Evolutionary conservation across 1,139 yeast genomes (phyloP).

Genomic region (Taiozyma sp.): DNA sequence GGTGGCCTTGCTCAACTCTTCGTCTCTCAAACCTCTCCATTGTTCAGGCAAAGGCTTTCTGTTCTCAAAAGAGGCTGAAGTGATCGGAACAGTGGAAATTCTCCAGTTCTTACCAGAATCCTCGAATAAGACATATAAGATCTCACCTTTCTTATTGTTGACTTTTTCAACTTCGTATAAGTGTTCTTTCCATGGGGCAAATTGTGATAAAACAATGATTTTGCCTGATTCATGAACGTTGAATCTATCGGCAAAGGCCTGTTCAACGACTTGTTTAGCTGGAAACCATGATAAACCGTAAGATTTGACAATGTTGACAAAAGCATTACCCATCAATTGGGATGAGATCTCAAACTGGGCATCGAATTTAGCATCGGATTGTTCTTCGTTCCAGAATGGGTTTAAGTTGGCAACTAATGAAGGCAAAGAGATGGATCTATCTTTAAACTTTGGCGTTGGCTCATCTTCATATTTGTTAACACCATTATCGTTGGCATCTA

Average conservation of each 20-base stretch:
- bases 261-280: conserved; percentile 70
- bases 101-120: conserved; percentile 78
- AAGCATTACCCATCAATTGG: conserved; percentile 76
- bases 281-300: conserved; percentile 90
- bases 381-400: conserved; percentile 73
- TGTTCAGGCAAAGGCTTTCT: conserved; percentile 83
- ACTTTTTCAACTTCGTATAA: conserved; percentile 69
- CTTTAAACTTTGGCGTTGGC: conserved; percentile 43
- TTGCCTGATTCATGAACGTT: conserved; percentile 60
- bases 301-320: conserved; percentile 58
- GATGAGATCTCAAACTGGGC: conserved; percentile 65
- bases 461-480: conserved; percentile 62
- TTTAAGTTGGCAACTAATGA: conserved; percentile 71
- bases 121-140: conserved; percentile 73
- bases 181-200: conserved; percentile 96
- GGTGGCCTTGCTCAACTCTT: conserved; percentile 59
- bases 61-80: conserved; percentile 71
- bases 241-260: conserved; percentile 55
- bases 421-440: conserved; percentile 68
- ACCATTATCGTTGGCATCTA: conserved; percentile 97
- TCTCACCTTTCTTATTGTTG: conserved; percentile 44
- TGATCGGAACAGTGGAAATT: conserved; percentile 81
- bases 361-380: conserved; percentile 64
- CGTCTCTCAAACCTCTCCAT: conserved; percentile 94
- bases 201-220: conserved; percentile 62